A percentile compares a stretch with the other conserved stretches of the same genome.
phyloP scores from a whole-genome alignment of 2,329 filamentous ascomycete genomes.

The Penicillium sp. region DNA sequence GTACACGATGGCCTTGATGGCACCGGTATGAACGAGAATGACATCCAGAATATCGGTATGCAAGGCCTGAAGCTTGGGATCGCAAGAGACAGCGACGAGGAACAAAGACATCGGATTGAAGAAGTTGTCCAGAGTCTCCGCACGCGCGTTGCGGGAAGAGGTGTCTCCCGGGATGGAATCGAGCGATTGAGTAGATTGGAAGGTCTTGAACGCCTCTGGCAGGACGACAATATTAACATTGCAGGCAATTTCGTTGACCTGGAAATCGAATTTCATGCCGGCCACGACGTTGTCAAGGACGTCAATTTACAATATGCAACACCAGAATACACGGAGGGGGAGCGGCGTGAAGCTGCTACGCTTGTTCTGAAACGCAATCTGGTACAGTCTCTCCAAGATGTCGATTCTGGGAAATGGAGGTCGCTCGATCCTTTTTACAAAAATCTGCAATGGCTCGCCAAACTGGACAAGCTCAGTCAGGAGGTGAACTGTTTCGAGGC shows the following conservation, averaged over 20 bases:
- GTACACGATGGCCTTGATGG: conserved; percentile 42
- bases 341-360: conserved; percentile 48
- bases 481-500: conserved; percentile 53
- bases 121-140: conserved; percentile 47
- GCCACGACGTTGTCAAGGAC: conserved; percentile 46
- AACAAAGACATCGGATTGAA: conserved; percentile 46
- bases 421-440: conserved; percentile 44
- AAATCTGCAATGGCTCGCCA: conserved; percentile 50
- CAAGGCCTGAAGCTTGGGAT: conserved; percentile 41
- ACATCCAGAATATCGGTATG: conserved; percentile 46
- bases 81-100: conserved; percentile 46
- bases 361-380: conserved; percentile 48
- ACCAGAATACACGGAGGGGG: conserved; percentile 44
- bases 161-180: conserved; percentile 48
- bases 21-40: conserved; percentile 42
- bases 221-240: conserved; percentile 51
- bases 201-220: conserved; percentile 53
- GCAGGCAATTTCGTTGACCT: conserved; percentile 53
- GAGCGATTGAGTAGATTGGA: conserved; percentile 48
- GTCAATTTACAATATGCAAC: conserved; percentile 50
- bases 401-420: conserved; percentile 40
- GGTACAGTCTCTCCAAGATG: conserved; percentile 36
- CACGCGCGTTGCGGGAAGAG: conserved; percentile 46
- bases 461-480: conserved; percentile 48
- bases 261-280: conserved; percentile 50